A percentile compares a stretch with the other conserved stretches of the same genome.
Conservation (phyloP, 805 yeast species). For the Ogataea sp. region DNA sequence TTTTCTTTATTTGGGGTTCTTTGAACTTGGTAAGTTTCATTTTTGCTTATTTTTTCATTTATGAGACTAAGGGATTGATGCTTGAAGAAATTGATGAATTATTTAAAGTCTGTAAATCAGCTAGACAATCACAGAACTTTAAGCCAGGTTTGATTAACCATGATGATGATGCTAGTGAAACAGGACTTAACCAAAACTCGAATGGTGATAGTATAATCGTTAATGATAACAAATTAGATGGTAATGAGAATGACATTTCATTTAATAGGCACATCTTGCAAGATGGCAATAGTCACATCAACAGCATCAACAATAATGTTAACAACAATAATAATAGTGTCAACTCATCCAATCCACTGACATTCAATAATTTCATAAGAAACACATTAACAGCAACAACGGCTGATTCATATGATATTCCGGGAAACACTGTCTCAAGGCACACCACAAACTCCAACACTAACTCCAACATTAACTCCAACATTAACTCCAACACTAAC, state of each 20-base stretch:
- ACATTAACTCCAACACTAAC: not conserved
- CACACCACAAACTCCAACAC: not conserved
- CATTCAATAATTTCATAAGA: not conserved
- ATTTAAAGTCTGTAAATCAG: slow-evolving; percentile 51
- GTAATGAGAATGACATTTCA: not conserved
- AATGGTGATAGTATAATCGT: not conserved
- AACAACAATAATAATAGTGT: not conserved
- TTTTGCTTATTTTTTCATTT: slow-evolving; percentile 58
- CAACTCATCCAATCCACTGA: not conserved
- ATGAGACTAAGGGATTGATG: slow-evolving; percentile 73
- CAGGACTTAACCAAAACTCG: not conserved
- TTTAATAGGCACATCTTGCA: too few species aligned
- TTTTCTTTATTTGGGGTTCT: slow-evolving; percentile 78
- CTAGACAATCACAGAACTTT: slow-evolving; percentile 42
- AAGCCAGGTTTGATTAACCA: slow-evolving; percentile 9
- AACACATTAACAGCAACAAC: slow-evolving; percentile 1
- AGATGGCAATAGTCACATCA: too few species aligned
- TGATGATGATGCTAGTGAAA: not conserved
- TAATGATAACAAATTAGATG: not conserved
- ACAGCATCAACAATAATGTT: too few species aligned
- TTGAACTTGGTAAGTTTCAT: slow-evolving; percentile 50
- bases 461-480: not conserved
- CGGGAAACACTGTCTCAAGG: not conserved
- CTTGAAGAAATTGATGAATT: slow-evolving; percentile 78
- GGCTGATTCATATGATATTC: not conserved